Evolutionary conservation across 2,329 filamentous ascomycete species (phyloP).

Genomic region (Cladophialophora exuberans): DNA sequence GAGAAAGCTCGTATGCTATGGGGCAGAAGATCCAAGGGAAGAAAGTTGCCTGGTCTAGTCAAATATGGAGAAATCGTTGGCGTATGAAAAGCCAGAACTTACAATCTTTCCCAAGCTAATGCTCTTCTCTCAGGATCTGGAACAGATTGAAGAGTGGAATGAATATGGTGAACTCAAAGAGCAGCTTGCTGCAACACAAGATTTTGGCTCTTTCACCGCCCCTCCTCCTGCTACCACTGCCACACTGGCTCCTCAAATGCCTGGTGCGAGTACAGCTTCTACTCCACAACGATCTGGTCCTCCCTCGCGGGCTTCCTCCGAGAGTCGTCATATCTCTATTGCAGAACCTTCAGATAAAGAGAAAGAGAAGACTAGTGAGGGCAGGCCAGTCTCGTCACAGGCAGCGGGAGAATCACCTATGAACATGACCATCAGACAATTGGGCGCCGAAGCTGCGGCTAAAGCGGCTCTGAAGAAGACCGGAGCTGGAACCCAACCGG

Average conservation of each 20-base stretch:
- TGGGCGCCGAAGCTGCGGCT: constrained; percentile 42
- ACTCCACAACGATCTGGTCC: constrained; percentile 47
- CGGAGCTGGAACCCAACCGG: constrained; percentile 12
- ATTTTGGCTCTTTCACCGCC: constrained; percentile 32
- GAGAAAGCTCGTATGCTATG: constrained; percentile 86
- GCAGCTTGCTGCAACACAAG: constrained; percentile 63
- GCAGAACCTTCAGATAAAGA: constrained; percentile 27
- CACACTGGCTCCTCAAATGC: constrained; percentile 13
- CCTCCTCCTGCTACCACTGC: background rate
- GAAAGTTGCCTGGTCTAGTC: constrained; percentile 86
- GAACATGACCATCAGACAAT: constrained; percentile 48
- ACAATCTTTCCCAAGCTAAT: constrained; percentile 15
- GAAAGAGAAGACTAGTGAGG: constrained; percentile 19
- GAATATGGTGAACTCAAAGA: constrained; percentile 94
- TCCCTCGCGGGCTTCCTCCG: constrained; percentile 37
- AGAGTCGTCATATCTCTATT: constrained; percentile 32
- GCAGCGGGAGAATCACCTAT: constrained; percentile 37
- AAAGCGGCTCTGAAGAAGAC: constrained; percentile 36
- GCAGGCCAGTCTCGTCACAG: constrained; percentile 8
- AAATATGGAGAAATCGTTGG: constrained; percentile 85
- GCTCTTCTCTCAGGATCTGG: constrained; percentile 70
- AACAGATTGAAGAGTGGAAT: constrained; percentile 98
- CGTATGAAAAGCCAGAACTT: constrained; percentile 58
- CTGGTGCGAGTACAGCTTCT: constrained; percentile 35
- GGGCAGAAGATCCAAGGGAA: constrained; percentile 80